Percentiles rank a stretch among this genome's conserved stretches.
Conservation (phyloP, 345 rosid genomes). For the Pistacia integerrima region DNA sequence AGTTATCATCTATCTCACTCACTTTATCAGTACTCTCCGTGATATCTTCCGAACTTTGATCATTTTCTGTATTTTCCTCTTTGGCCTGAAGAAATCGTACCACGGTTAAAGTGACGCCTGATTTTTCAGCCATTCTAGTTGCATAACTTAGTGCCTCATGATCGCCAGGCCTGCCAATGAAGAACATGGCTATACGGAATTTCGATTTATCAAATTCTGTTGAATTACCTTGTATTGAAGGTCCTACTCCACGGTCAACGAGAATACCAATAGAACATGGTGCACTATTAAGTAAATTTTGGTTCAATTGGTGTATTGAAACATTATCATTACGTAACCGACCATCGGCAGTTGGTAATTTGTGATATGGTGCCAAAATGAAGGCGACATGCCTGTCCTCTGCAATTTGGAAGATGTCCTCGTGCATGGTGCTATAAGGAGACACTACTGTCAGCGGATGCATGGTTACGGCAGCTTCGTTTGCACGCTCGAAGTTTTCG, state of each 20-base stretch:
- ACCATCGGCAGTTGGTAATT: conserved; percentile 14
- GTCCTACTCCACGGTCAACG: conserved; percentile 31
- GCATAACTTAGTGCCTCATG: conserved; percentile 35
- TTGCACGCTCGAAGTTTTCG: conserved; percentile 6
- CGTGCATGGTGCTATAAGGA: conserved; percentile 35
- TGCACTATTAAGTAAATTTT: conserved; percentile 14
- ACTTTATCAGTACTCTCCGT: background rate
- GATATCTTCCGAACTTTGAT: no score
- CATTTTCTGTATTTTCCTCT: background rate
- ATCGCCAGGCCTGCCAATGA: conserved; percentile 32
- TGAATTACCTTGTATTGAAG: background rate
- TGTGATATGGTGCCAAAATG: conserved; percentile 36
- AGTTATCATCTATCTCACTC: conserved; percentile 8
- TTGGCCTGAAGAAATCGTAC: conserved; percentile 18
- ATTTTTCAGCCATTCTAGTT: conserved; percentile 24
- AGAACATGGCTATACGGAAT: conserved; percentile 25
- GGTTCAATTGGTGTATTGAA: conserved; percentile 15
- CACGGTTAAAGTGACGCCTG: conserved; percentile 14
- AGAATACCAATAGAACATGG: conserved; percentile 39
- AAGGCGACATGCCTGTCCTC: conserved; percentile 30
- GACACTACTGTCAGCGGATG: conserved; percentile 35
- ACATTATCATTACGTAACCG: conserved; percentile 13
- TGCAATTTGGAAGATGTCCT: conserved; percentile 30
- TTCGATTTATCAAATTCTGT: background rate
- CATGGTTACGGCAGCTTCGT: background rate